Conservation (phyloP, 768 basidiomycete genomes). For the Calocybe indica region DNA sequence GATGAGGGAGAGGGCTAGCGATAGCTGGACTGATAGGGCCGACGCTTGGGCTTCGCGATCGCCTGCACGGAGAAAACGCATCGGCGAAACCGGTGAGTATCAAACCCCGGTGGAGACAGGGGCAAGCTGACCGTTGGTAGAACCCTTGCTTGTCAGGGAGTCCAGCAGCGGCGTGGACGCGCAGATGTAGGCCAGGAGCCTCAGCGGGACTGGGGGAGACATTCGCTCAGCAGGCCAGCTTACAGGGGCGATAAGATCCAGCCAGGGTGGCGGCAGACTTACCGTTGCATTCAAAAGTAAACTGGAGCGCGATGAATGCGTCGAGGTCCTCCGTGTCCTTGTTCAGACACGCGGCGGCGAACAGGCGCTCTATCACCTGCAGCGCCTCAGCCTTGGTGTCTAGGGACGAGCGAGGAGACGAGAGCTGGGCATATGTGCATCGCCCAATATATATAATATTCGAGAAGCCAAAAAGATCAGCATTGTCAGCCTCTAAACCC, state of each 20-base stretch:
- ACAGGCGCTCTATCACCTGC: slow-evolving; percentile 44
- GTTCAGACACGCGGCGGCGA: slow-evolving; percentile 45
- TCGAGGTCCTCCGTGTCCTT: slow-evolving; percentile 39
- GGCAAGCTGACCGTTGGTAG: slow-evolving; percentile 35
- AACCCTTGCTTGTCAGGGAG: slow-evolving; percentile 35
- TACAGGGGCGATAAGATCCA: background rate
- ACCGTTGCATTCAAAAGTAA: slow-evolving; percentile 83
- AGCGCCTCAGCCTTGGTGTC: slow-evolving; percentile 51
- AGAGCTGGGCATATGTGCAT: slow-evolving; percentile 36
- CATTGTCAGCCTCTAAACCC: no score
- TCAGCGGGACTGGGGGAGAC: slow-evolving; percentile 50
- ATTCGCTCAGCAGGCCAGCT: slow-evolving; percentile 1
- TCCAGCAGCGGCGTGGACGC: slow-evolving; percentile 47
- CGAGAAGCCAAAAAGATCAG: background rate
- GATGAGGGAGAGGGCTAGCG: slow-evolving; percentile 58
- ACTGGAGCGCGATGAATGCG: slow-evolving; percentile 61
- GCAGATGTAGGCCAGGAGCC: slow-evolving; percentile 60
- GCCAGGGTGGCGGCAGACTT: slow-evolving; percentile 15
- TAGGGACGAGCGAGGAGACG: slow-evolving; percentile 52
- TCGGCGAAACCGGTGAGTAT: slow-evolving; percentile 1
- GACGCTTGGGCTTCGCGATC: slow-evolving; percentile 43
- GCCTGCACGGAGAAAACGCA: slow-evolving; percentile 6
- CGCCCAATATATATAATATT: slow-evolving; percentile 3
- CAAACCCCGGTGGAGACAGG: background rate
- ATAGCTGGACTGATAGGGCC: slow-evolving; percentile 44